Evolutionary conservation across 1,139 yeast genomes (phyloP).

Genomic region (Saccharomyces pastorianus): DNA sequence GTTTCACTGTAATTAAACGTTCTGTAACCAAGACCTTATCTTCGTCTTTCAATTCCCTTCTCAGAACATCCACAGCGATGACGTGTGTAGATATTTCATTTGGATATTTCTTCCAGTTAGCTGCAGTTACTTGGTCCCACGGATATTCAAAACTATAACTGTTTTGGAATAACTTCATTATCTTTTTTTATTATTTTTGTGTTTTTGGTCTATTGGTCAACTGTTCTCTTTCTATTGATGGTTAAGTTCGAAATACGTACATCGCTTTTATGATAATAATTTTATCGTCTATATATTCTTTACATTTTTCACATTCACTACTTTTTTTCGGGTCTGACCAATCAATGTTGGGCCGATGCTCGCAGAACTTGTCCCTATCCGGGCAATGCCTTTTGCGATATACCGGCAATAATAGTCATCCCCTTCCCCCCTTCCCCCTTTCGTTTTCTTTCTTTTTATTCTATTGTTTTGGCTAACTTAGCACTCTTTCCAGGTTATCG

Average conservation of each 20-base stretch:
- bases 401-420: background rate
- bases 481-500: slow-evolving; percentile 45
- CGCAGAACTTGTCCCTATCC: background rate
- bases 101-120: slow-evolving; percentile 96
- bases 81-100: slow-evolving; percentile 89
- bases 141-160: slow-evolving; percentile 66
- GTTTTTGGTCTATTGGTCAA: background rate
- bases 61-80: slow-evolving; percentile 79
- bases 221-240: background rate
- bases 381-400: background rate
- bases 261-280: slow-evolving; percentile 47
- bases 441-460: background rate
- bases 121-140: slow-evolving; percentile 93
- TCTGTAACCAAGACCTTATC: slow-evolving; percentile 66
- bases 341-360: background rate
- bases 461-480: slow-evolving; percentile 20
- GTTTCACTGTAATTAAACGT: slow-evolving; percentile 82
- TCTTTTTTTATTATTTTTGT: background rate
- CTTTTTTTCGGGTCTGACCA: background rate
- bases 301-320: background rate
- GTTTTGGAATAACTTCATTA: slow-evolving; percentile 72
- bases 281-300: background rate
- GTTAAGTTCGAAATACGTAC: slow-evolving; percentile 44
- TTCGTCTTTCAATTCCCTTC: slow-evolving; percentile 54
- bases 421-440: background rate